phyloP scores from a whole-genome alignment of 176 grass and related monocot genomes.

The Triticum urartu region DNA sequence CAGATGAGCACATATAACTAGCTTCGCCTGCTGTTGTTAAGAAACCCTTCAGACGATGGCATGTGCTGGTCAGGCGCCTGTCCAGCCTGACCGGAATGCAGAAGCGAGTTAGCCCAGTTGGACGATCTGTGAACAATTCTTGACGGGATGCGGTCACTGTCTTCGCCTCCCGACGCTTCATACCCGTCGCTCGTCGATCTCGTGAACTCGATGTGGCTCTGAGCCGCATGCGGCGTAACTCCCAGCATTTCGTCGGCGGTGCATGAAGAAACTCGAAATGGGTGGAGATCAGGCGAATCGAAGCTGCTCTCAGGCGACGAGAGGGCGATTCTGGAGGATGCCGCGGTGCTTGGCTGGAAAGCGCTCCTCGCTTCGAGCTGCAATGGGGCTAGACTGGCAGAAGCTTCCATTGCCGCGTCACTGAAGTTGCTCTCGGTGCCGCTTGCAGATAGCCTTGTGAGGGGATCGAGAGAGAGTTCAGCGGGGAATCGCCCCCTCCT shows the following conservation, averaged over 20 bases:
- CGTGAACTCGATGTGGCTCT: constrained; percentile 55
- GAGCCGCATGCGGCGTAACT: constrained; percentile 11
- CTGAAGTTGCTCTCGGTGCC: constrained; percentile 61
- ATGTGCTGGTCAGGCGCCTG: constrained; percentile 26
- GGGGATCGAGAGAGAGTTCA: constrained; percentile 74
- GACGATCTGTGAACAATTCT: constrained; percentile 89
- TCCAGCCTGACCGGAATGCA: constrained; percentile 33
- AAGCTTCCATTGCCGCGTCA: constrained; percentile 46
- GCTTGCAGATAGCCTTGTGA: constrained; percentile 65
- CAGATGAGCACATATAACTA: not conserved
- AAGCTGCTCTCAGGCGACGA: constrained; percentile 95
- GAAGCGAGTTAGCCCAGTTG: constrained; percentile 61
- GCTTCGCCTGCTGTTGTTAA: constrained; percentile 9
- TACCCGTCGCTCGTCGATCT: constrained; percentile 89
- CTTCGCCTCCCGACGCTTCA: constrained; percentile 95
- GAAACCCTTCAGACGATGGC: constrained; percentile 31
- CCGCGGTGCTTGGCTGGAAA: constrained; percentile 58
- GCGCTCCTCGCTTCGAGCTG: constrained; percentile 90
- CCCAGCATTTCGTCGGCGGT: constrained; percentile 65
- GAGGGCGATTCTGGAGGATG: constrained; percentile 44
- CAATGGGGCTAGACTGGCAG: constrained; percentile 68
- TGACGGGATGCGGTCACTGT: constrained; percentile 87
- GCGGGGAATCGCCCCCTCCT: constrained; percentile 48
- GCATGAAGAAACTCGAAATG: constrained; percentile 69
- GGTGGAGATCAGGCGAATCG: constrained; percentile 89